Base-by-base conservation (phyloP, 257 asterid genomes). In the Gardenia jasminoides region DNA sequence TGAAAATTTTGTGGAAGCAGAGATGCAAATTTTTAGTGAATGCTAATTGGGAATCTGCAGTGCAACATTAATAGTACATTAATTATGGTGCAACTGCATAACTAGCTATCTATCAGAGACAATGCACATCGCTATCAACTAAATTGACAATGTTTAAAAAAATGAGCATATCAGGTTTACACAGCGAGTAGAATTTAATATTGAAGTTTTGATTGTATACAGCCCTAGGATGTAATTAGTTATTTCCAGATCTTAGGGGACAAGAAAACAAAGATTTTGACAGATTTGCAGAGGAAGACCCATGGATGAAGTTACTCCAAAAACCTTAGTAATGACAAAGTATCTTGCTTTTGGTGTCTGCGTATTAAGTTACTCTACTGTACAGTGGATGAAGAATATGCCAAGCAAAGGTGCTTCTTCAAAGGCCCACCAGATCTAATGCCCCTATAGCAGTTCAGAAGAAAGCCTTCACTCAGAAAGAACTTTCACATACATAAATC, bases 291-390 rank as follows among this genome's bases (percentile, higher is more conserved):
- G 26, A 78, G 39, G 30, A 28, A 31, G 50, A 46, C 74, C 17
- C 33, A 31, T 33, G 65, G 76, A 67, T 24, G 44, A 76, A 71
- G 47, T 50, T 54, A 67, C 30, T 50, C 33, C 65, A 66, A 64
- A 31, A 10, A 33, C 72, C 39, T 70, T 36, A 81, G 24, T 48
- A 77, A 61, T 36, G 31, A 70, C n/a, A 69, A 61, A 76, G 36
- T 83, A 95, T 97, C 99, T 93, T 75, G 91, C 79, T 80, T 92
- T 95, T 83, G 98, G 83, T 61, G 97, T 87, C 95, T 90, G 97
- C 99, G 93, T 94, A 80, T 71, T 84, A 70, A 76, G 78, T 67
- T 28, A 58, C 44, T 66, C 82, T 77, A 82, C 31, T 75, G 81
- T 76, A 82, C 31, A 76, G 80, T 33, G 74, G 76, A 87, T 10